Evolutionary conservation across 148 eudicot species (phyloP).

Genomic region (Mesembryanthemum crystallinum): DNA sequence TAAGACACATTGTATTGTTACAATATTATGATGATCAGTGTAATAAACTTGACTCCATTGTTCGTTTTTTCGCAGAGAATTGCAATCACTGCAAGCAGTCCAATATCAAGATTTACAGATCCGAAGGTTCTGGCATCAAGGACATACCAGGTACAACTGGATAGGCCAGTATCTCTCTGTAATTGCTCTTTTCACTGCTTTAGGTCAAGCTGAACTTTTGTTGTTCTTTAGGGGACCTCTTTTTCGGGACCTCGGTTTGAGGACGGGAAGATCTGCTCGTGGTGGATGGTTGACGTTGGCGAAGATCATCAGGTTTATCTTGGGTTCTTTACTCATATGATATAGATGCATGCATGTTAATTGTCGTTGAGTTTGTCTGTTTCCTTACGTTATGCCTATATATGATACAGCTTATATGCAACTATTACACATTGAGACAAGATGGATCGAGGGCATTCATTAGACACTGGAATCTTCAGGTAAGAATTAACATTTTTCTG

Average conservation of each 20-base stretch:
- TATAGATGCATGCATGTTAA: not conserved
- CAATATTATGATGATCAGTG: not conserved
- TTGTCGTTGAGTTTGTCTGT: not conserved
- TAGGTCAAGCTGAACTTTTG: not conserved
- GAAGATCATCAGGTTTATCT: constrained; percentile 72
- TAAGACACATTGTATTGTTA: not conserved
- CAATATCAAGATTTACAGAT: constrained; percentile 79
- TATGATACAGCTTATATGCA: constrained; percentile 87
- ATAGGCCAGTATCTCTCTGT: not conserved
- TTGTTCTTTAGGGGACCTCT: constrained; percentile 64
- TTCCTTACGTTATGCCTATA: too few species aligned
- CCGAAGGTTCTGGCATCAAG: constrained; percentile 86
- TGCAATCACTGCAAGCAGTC: constrained; percentile 68
- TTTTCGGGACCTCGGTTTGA: constrained; percentile 81
- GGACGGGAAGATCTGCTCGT: constrained; percentile 63
- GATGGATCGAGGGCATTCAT: constrained; percentile 82
- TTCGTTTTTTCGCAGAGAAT: constrained; percentile 52
- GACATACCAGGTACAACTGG: constrained; percentile 71
- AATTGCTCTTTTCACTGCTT: not conserved
- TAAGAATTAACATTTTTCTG: constrained; percentile 11
- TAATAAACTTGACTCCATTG: not conserved
- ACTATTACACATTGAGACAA: constrained; percentile 83
- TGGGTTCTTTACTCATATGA: constrained; percentile 5
- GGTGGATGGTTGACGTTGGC: constrained; percentile 95
- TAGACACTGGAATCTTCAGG: constrained; percentile 85